A percentile compares a stretch with the other conserved stretches of the same genome.
Evolutionary conservation across 108 stramenopile genomes (phyloP).

Genomic region (Conticribra guillardii): DNA sequence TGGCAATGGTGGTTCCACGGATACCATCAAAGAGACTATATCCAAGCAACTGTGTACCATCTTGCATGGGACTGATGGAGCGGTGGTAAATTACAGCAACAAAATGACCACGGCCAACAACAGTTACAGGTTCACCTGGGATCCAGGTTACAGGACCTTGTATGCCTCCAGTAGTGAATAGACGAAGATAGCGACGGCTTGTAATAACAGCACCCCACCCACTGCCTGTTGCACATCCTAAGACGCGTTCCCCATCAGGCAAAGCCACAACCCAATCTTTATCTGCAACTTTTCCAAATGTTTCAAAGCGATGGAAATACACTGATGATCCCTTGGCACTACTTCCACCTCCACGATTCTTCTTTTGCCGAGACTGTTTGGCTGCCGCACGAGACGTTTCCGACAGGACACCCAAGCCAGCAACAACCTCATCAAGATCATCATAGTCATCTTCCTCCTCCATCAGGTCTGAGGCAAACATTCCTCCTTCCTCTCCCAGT

Average conservation of each 20-base stretch:
- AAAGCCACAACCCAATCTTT: conserved; percentile 85
- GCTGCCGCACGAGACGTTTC: conserved; percentile 54
- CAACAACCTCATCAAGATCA: conserved; percentile 46
- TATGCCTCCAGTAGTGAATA: conserved; percentile 74
- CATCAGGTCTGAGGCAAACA: conserved; percentile 77
- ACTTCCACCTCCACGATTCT: conserved; percentile 25
- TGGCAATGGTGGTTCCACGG: conserved; percentile 46
- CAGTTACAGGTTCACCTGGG: conserved; percentile 78
- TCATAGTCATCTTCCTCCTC: conserved; percentile 69
- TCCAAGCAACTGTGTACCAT: conserved; percentile 83
- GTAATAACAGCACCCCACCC: conserved; percentile 83
- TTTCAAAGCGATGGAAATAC: conserved; percentile 85
- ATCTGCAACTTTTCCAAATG: conserved; percentile 62
- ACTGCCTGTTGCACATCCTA: conserved; percentile 76
- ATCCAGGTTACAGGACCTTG: conserved; percentile 80
- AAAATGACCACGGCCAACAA: conserved; percentile 74
- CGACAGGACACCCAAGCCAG: conserved; percentile 41
- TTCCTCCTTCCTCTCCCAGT: conserved; percentile 78
- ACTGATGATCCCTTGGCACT: conserved; percentile 66
- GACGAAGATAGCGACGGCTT: conserved; percentile 75
- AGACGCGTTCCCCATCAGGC: conserved; percentile 75
- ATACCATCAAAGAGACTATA: conserved; percentile 74
- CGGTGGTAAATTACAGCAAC: conserved; percentile 76
- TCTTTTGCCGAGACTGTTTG: conserved; percentile 42
- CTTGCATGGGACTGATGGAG: conserved; percentile 55